phyloP scores from a whole-genome alignment of 352 stramenopile species.

The Pythium dissimile region DNA sequence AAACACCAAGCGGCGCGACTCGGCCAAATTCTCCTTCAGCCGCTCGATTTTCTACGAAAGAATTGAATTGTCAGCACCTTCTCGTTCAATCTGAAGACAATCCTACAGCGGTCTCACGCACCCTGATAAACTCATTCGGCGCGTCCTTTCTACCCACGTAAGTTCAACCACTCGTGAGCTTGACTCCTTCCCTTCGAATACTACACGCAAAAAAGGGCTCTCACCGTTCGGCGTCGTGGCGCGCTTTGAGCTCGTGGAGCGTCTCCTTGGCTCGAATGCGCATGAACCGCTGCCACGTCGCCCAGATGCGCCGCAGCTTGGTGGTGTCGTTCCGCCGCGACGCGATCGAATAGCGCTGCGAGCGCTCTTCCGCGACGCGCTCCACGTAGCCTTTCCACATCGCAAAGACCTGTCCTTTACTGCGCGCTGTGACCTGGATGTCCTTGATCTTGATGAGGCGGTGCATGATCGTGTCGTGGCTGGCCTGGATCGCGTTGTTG shows the following conservation, averaged over 20 bases:
- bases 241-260: conserved; percentile 40
- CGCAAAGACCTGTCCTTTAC: conserved; percentile 42
- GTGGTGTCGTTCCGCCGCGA: conserved; percentile 54
- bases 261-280: conserved; percentile 48
- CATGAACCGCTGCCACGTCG: conserved; percentile 53
- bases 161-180: neutral
- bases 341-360: conserved; percentile 57
- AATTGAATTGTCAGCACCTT: neutral
- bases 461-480: conserved; percentile 51
- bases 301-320: conserved; percentile 35
- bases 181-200: neutral
- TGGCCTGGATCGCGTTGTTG: conserved; percentile 39
- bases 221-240: conserved; percentile 41
- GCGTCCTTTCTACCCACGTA: conserved; percentile 9
- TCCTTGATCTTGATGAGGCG: conserved; percentile 69
- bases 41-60: conserved; percentile 41
- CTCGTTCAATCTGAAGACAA: neutral
- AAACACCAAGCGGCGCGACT: conserved; percentile 57
- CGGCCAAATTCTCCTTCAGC: conserved; percentile 47
- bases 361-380: conserved; percentile 52
- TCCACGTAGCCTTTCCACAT: conserved; percentile 57
- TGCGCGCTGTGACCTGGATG: conserved; percentile 42
- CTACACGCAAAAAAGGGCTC: neutral
- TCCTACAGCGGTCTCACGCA: neutral
- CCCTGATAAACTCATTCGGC: conserved; percentile 21